Conservation (phyloP, 2,329 filamentous ascomycete species). For the Grosmannia serpens region DNA sequence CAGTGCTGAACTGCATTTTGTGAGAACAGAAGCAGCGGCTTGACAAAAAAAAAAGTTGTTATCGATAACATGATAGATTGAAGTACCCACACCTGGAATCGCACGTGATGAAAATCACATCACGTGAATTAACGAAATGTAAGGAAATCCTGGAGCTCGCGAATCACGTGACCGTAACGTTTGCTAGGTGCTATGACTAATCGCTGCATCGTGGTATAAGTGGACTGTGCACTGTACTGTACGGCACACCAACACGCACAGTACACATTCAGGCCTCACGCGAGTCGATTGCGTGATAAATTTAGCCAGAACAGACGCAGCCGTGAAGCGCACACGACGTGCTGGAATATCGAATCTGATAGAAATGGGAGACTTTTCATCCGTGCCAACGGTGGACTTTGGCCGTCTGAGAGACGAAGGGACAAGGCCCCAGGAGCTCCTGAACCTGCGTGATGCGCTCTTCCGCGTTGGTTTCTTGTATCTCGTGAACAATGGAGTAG, state of each 20-base stretch:
- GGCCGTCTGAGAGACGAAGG: slow-evolving; percentile 2
- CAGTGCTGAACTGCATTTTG: neutral
- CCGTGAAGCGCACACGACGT: neutral
- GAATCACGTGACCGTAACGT: too few species aligned
- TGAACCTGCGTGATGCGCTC: slow-evolving; percentile 30
- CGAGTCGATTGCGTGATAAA: neutral
- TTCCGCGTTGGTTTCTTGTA: slow-evolving; percentile 43
- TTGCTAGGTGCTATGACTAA: too few species aligned
- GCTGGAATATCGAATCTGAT: neutral
- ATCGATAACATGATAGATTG: neutral
- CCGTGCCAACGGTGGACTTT: slow-evolving; percentile 8
- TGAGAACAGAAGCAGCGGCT: neutral
- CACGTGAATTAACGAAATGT: too few species aligned
- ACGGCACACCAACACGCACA: neutral
- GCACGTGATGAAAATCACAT: too few species aligned
- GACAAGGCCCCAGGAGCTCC: slow-evolving; percentile 4
- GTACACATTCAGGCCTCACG: neutral
- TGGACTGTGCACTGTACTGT: neutral
- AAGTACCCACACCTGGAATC: too few species aligned
- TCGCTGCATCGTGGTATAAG: neutral
- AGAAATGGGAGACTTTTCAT: slow-evolving; percentile 7
- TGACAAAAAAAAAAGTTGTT: neutral
- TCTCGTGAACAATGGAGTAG: slow-evolving; percentile 35
- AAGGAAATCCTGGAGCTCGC: too few species aligned
- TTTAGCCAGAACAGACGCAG: neutral